phyloP scores from a whole-genome alignment of 2,329 filamentous ascomycete genomes.

The Chaetomium strumarium region DNA sequence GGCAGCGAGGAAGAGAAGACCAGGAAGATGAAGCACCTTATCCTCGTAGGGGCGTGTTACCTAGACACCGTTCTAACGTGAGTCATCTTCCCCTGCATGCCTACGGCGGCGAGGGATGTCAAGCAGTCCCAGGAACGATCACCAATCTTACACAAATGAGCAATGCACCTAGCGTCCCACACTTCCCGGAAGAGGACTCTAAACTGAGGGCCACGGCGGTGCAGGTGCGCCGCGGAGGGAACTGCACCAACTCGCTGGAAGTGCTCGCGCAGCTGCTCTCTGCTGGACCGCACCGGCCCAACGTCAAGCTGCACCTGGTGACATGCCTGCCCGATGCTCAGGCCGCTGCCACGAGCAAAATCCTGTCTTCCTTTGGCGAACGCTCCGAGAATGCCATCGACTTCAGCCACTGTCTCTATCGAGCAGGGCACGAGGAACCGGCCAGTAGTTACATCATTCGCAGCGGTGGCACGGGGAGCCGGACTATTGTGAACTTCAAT shows the following conservation, averaged over 20 bases:
- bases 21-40: conserved; percentile 46
- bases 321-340: conserved; percentile 48
- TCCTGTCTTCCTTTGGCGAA: conserved; percentile 49
- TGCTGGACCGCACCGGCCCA: conserved; percentile 23
- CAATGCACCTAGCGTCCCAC: conserved; percentile 46
- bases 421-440: conserved; percentile 47
- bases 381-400: conserved; percentile 34
- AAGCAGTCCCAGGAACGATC: not conserved
- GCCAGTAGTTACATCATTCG: conserved; percentile 66
- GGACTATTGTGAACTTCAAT: conserved; percentile 68
- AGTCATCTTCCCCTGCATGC: conserved; percentile 25
- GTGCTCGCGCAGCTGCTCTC: conserved; percentile 59
- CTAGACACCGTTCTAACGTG: conserved; percentile 64
- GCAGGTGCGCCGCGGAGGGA: conserved; percentile 60
- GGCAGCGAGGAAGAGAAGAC: conserved; percentile 10
- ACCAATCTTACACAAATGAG: conserved; percentile 6
- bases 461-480: conserved; percentile 50
- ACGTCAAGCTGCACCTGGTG: conserved; percentile 35
- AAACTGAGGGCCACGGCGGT: conserved; percentile 62
- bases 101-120: too few relatives aligned
- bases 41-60: conserved; percentile 63
- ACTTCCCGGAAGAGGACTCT: conserved; percentile 64
- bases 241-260: conserved; percentile 65
- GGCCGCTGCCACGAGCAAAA: conserved; percentile 45
- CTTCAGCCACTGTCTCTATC: conserved; percentile 54